Evolutionary conservation across 805 yeast species (phyloP), one percentile per base, ranked within the genome.

Genomic region (Kazachstania taianensis): DNA sequence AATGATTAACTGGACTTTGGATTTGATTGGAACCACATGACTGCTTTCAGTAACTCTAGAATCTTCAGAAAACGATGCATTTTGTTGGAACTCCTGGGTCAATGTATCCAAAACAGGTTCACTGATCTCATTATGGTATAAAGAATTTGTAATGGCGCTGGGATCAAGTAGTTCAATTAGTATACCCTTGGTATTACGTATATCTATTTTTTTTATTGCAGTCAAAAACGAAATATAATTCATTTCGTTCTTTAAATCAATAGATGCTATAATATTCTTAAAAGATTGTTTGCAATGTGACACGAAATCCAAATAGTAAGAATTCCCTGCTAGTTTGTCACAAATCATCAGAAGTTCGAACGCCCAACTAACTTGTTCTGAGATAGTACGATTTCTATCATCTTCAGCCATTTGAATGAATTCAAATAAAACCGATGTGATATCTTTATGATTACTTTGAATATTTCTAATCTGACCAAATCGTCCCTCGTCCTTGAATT

Each of bases 341-440:
- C 36, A 23, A 2, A 50, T 31, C 25, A 36, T 45, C 6, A 43
- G 23, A 2, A 42, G 30, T 33, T 49, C 48, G 18, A 40, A 37
- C 12, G 40, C 28, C 53, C 54, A 48, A n/a, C n/a, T n/a, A n/a
- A n/a, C n/a, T n/a, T n/a, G n/a, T n/a, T 27, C n/a, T 35, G 17
- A 7, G 22, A 15, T 14, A 16, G 18, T 12, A 32, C 32, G 12
- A 14, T 36, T 30, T 17, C 44, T 51, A 12, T 45, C 26, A 10
- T 35, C 23, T 3, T 39, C 43, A 23, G 42, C 18, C 14, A 48
- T 20, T 24, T 39, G 39, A 30, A 33, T n/a, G n/a, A n/a, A 40
- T 18, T 46, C 32, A 8, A 45, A 23, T 5, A 9, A n/a, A 14
- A 18, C 20, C 9, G 33, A 30, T 30, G 17, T 24, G 15, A 5